Base-by-base conservation (phyloP, 495 filamentous ascomycete species). In the Penicillium flavigenum region DNA sequence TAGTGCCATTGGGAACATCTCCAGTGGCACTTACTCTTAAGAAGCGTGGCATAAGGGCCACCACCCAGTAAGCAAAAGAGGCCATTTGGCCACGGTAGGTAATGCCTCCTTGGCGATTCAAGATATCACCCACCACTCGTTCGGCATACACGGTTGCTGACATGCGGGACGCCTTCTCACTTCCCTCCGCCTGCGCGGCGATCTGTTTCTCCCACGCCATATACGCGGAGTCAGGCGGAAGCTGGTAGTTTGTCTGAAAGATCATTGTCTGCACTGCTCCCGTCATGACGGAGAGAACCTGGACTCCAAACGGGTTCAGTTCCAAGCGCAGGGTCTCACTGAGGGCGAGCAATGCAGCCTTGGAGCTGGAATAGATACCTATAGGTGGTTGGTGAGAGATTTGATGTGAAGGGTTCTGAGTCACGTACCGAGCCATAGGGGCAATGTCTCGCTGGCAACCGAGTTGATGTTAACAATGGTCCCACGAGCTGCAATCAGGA, bases 281-380 rank as follows among this genome's bases (percentile, higher is more conserved):
- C 10, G 60, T 59, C 31, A 80, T 72, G 64, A 79, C 73, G 8
- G 76, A 76, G 66, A 81, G 74, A 47, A 83, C 83, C 54, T 79
- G 77, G 26, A 84, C 78, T 36, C 72, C 75, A 20, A 83, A 80
- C 0, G 81, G 80, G 45, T 72, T 72, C 27, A 85, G 72, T 55
- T 84, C 82, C 26, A 82, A 59, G 14, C 81, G 76, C 12, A 85
- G 62, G 8, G 76, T 77, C 50, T 82, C 79, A 22, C 77, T 77
- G 59, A 80, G 80, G 3, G 70, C 66, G 9, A 64, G 67, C 7
- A 81, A 70, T 47, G 81, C 78, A 51, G 72, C 78, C 71, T 86
- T 85, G 62, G 69, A 73, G 16, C 76, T 80, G 57, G 75, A 76
- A 65, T 84, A 85, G 34, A 72, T 32, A 17, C 57, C 60, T 65